Base-by-base conservation (phyloP, 352 stramenopile species). In the Peronospora farinosa region DNA sequence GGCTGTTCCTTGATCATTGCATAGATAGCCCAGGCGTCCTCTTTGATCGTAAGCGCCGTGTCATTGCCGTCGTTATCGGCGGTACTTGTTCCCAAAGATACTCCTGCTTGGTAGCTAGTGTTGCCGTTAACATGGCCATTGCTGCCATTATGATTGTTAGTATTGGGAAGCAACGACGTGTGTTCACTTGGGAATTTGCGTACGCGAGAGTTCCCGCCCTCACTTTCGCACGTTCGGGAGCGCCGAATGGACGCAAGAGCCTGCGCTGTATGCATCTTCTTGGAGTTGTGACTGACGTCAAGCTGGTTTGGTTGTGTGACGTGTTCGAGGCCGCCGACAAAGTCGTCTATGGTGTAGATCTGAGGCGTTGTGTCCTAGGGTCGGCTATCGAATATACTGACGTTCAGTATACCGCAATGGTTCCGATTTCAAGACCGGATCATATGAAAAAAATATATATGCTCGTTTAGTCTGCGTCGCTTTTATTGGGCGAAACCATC, bases 261-360 rank as follows among this genome's bases (percentile, higher is more conserved):
- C 43, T 84, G 69, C 38, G 62, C 73, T 42, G 75, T 78, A 71
- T 87, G 76, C 73, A 87, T 87, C 48, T 49, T 62, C 11, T 3
- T 8, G 9, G 11, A 10, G 42, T 10, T 1, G 40, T 43, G n/a
- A 11, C n/a, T 28, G 11, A 10, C 10, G 23, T 53, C 33, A 42
- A 43, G 47, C 60, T 54, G 27, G 42, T 65, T 62, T 15, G 31
- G 47, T 60, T 61, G 51, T 61, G 60, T 13, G 13, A 39, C 31
- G 45, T 48, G 40, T 32, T 32, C 4, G 10, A 32, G 7, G 28
- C 4, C 28, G 28, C 28, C 28, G 4, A 32, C 28, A 32, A 32
- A 32, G 10, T 32, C 7, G 28, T 32, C 28, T 32, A 31, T 32
- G 53, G 43, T 51, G 28, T 25, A 30, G 23, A 53, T 60, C 38